phyloP scores from a whole-genome alignment of 208 protist species.

The Trypanosoma brucei region DNA sequence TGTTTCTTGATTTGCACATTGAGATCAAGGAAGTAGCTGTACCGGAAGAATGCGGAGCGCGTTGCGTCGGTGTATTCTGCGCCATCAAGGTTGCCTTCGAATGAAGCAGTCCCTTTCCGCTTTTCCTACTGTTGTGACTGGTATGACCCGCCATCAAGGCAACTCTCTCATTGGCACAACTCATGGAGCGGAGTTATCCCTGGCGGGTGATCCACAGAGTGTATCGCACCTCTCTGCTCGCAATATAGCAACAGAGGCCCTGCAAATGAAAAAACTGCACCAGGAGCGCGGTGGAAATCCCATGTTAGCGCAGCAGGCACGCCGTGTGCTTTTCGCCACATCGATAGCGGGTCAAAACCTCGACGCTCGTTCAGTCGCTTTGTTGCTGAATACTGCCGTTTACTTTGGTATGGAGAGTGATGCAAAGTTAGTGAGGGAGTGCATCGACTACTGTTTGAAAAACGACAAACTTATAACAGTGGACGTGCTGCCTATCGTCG shows the following conservation, averaged over 20 bases:
- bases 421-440: slow-evolving; percentile 86
- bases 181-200: slow-evolving; percentile 55
- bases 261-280: slow-evolving; percentile 91
- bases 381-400: slow-evolving; percentile 88
- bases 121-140: not conserved
- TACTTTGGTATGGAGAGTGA: slow-evolving; percentile 93
- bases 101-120: not conserved
- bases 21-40: not conserved
- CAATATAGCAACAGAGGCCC: slow-evolving; percentile 81
- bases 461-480: slow-evolving; percentile 87
- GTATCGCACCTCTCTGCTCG: slow-evolving; percentile 75
- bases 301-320: slow-evolving; percentile 89
- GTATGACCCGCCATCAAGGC: slow-evolving; percentile 8
- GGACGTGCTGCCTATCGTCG: slow-evolving; percentile 81
- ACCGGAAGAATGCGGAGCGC: slow-evolving; percentile 9
- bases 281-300: slow-evolving; percentile 85
- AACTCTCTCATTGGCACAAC: slow-evolving; percentile 27
- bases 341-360: slow-evolving; percentile 79
- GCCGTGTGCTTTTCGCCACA: slow-evolving; percentile 87
- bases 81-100: slow-evolving; percentile 3
- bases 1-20: too few relatives aligned
- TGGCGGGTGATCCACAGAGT: slow-evolving; percentile 62
- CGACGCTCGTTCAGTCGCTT: slow-evolving; percentile 79
- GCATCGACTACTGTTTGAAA: slow-evolving; percentile 86
- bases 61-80: slow-evolving; percentile 11